Base-by-base conservation (phyloP, 2,329 filamentous ascomycete species). In the Hypoxylon sp. region DNA sequence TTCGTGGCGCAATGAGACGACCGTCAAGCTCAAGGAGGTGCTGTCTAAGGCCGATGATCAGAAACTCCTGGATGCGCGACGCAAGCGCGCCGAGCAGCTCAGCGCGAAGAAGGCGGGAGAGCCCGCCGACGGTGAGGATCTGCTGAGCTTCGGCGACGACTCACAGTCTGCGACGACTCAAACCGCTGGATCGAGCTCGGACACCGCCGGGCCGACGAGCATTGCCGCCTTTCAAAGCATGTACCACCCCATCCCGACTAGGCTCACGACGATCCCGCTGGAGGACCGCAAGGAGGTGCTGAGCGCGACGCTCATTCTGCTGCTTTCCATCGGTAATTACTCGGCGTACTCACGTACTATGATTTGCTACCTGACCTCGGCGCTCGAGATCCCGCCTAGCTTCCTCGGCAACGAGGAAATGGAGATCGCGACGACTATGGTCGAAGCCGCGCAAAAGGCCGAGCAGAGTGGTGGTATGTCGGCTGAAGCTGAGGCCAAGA, bases 401-500 rank as follows among this genome's bases (percentile, higher is more conserved):
- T 82, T 89, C 3, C 80, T 95, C 46, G 86, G 89, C 67, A 80
- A 81, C 6, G 87, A 93, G 68, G 92, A 97, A 77, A 87, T 84
- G 32, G 89, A 91, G 70, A 90, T 95, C 51, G 91, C 93, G 0
- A 86, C 87, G 48, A 91, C 89, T 0, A 84, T 97, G 20, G 83
- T 97, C 1, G 86, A 91, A 70, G 88, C 89, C 0, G 89, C 87
- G 43, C 84, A 84, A 24, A 81, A 82, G 20, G 76, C 79, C 3
- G 75, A 79, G 51, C 72, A 74, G 62, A 68, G 37, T 86, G 39
- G 53, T 59, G 82, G 85, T 46, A 89, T 96, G 81, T 89, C 89
- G 0, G 91, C 91, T 0, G 91, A 94, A 64, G 87, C 89, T 1
- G 93, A 95, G 74, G 89, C 88, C 0, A 87, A 90, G 72, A 91